Evolutionary conservation across 2,329 filamentous ascomycete species (phyloP), one percentile per base, ranked within the genome.

Genomic region (Alternaria sp.): DNA sequence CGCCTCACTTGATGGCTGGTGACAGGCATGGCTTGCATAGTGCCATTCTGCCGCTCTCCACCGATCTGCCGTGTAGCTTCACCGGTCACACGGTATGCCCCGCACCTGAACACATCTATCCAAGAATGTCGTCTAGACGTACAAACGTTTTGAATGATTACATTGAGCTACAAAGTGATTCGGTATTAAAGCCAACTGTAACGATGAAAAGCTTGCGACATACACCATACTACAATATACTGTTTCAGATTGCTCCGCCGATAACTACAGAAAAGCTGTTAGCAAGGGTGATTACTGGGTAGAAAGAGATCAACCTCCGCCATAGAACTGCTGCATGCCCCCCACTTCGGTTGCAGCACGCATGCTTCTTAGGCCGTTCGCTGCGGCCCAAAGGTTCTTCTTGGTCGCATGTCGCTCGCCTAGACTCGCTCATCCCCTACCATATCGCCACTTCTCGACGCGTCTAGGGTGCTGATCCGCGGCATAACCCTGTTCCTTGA

Each of bases 11-110:
- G 19, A 25, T 15, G 36, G 36, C 36, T 40, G 15, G 36, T 49
- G 46, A 23, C 46, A 17, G 19, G 44, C 44, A 49, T 49, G 46
- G 75, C 70, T 62, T 71, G 73, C 75, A 75, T 73, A 45, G 53
- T 56, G 57, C 40, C 62, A 26, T 65, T 59, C 57, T 64, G 55
- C 65, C 67, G 55, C 57, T 44, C 47, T 32, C 30, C n/a, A 17
- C 56, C 54, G 21, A 47, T 51, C 17, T 26, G 46, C 9, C 13
- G 28, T 36, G 30, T 23, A 46, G 26, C 46, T 32, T 63, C 47
- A 66, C 65, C 65, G 59, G 65, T 62, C 53, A 52, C 30, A 50
- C 36, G 25, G 15, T 30, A 40, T 57, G 56, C 61, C 59, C 57
- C 62, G 46, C 61, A 63, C 43, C 25, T 43, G 52, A 15, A 47